Evolutionary conservation across 2,329 filamentous ascomycete genomes (phyloP).

Genomic region (Sarocladium oryzae): DNA sequence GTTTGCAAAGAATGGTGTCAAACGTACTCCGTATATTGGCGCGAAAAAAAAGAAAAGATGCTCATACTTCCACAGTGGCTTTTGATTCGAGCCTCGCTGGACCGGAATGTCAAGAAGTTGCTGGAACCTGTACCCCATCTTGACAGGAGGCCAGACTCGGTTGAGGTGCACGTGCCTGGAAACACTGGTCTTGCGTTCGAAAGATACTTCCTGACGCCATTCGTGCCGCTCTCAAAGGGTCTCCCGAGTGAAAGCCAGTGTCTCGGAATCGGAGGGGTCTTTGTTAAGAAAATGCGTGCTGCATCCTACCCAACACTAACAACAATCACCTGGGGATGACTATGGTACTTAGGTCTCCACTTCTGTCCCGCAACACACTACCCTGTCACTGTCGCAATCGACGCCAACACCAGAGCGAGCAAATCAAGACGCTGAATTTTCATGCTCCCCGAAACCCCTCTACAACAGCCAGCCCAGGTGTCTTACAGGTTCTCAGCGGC

Average conservation of each 20-base stretch:
- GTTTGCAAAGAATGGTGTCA: not conserved
- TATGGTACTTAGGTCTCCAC: too few relatives aligned
- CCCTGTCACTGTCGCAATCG: slow-evolving; percentile 8
- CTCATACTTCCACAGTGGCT: too few relatives aligned
- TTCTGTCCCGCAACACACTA: slow-evolving; percentile 2
- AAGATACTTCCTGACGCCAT: slow-evolving; percentile 6
- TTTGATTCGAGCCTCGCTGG: too few relatives aligned
- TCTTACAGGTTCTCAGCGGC: not conserved
- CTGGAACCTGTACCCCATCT: not conserved
- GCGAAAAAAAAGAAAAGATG: too few relatives aligned
- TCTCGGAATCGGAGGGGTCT: too few relatives aligned
- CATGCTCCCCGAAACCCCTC: not conserved
- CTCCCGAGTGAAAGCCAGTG: not conserved
- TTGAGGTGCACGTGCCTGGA: not conserved
- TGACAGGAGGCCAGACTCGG: not conserved
- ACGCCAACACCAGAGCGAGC: slow-evolving; percentile 2
- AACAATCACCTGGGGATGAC: not conserved
- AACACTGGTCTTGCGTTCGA: not conserved
- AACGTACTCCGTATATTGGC: too few relatives aligned
- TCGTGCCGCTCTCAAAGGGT: not conserved
- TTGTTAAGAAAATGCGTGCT: not conserved
- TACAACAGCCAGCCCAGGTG: slow-evolving; percentile 1
- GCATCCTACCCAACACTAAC: too few relatives aligned
- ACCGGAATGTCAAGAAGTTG: too few relatives aligned
- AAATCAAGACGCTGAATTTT: slow-evolving; percentile 6